Evolutionary conservation across 2,329 filamentous ascomycete genomes (phyloP).

Genomic region (Botrytis tulipae): DNA sequence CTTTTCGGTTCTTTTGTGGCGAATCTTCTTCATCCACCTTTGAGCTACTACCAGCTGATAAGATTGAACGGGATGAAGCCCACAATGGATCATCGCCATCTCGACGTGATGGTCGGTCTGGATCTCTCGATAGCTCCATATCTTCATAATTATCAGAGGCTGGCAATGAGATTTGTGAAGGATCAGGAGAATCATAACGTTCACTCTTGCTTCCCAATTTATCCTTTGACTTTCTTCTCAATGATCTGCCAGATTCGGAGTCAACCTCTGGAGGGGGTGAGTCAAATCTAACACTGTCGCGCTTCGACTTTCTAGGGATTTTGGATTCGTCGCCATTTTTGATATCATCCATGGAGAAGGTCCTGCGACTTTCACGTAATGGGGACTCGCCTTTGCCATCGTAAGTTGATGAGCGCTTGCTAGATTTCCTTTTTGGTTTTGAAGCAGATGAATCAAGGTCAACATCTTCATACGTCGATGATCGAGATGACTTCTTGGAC

Average conservation of each 20-base stretch:
- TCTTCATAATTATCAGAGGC: constrained; percentile 34
- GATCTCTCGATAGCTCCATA: constrained; percentile 39
- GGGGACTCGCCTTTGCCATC: constrained; percentile 41
- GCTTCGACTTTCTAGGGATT: constrained; percentile 42
- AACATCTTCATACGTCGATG: constrained; percentile 28
- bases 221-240: constrained; percentile 32
- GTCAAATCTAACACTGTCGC: constrained; percentile 35
- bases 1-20: constrained; percentile 36
- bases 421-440: constrained; percentile 33
- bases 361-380: constrained; percentile 30
- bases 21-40: constrained; percentile 38
- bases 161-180: constrained; percentile 35
- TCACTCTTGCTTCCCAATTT: constrained; percentile 31
- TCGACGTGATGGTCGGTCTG: constrained; percentile 36
- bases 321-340: constrained; percentile 38
- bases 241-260: constrained; percentile 29
- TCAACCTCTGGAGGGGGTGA: constrained; percentile 25
- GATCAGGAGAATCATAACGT: constrained; percentile 35
- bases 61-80: constrained; percentile 48
- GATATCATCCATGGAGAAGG: constrained; percentile 37
- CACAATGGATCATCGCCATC: constrained; percentile 44
- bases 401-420: constrained; percentile 35
- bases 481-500: constrained; percentile 37
- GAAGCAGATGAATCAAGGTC: background rate
- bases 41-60: constrained; percentile 42